A percentile compares a stretch with the other conserved stretches of the same genome.
Conservation (phyloP, 768 basidiomycete species). For the Naganishia randhawae region DNA sequence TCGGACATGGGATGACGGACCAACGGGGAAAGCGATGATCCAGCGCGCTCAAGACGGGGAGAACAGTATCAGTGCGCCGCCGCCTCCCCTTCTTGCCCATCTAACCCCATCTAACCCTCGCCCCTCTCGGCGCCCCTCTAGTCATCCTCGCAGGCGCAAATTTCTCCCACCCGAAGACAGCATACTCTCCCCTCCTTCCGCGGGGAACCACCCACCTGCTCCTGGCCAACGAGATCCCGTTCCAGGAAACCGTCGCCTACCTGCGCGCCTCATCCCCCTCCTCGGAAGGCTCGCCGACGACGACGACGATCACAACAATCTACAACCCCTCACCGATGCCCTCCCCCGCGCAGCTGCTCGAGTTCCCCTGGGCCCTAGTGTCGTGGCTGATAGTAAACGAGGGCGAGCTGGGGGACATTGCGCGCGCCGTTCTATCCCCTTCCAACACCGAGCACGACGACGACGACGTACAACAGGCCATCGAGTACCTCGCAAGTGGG, state of each 20-base stretch:
- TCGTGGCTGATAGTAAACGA: conserved; percentile 53
- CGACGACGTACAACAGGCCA: conserved; percentile 16
- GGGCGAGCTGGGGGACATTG: conserved; percentile 48
- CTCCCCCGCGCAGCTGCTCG: conserved; percentile 36
- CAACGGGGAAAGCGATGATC: conserved; percentile 54
- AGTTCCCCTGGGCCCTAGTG: conserved; percentile 49
- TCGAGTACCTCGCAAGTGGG: neutral
- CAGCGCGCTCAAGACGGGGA: conserved; percentile 52
- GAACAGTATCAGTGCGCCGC: conserved; percentile 53
- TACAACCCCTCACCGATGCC: conserved; percentile 55
- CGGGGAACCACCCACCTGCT: conserved; percentile 49
- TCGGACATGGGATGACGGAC: conserved; percentile 28
- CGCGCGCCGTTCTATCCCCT: conserved; percentile 11
- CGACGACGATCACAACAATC: conserved; percentile 40
- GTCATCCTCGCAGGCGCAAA: conserved; percentile 51
- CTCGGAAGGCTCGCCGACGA: neutral
- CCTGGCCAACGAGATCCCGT: conserved; percentile 54
- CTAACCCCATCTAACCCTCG: neutral
- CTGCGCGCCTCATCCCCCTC: conserved; percentile 34
- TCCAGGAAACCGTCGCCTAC: conserved; percentile 43
- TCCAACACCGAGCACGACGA: neutral
- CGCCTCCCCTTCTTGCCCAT: neutral
- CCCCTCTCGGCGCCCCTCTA: conserved; percentile 6
- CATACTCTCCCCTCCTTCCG: conserved; percentile 42
- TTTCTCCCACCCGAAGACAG: conserved; percentile 28